Evolutionary conservation across 768 basidiomycete species (phyloP).

Genomic region (Clitopilus passeckerianus): DNA sequence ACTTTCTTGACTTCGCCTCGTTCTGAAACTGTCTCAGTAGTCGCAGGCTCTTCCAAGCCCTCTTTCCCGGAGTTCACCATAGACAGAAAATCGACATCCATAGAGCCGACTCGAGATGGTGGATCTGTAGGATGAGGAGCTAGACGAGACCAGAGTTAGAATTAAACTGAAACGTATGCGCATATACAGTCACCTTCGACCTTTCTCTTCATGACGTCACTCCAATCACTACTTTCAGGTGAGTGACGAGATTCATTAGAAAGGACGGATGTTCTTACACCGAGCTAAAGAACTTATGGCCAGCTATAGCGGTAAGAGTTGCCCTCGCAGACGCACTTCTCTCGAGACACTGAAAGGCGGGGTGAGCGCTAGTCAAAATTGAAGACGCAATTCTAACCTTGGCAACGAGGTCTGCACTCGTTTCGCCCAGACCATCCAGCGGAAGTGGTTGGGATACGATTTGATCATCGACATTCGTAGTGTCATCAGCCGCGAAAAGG

Average conservation of each 20-base stretch:
- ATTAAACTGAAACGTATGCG: not conserved
- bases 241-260: not conserved
- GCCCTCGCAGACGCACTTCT: not conserved
- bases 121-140: not conserved
- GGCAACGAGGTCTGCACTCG: constrained; percentile 36
- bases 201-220: constrained; percentile 23
- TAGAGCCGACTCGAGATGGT: not conserved
- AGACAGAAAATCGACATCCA: not conserved
- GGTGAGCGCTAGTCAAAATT: not conserved
- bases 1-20: not conserved
- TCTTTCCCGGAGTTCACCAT: not conserved
- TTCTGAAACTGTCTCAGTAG: not conserved
- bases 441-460: constrained; percentile 27
- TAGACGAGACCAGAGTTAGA: not conserved
- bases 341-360: constrained; percentile 1
- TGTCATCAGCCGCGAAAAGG: constrained; percentile 13
- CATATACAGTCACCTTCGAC: constrained; percentile 17
- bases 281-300: not conserved
- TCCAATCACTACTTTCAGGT: constrained; percentile 33
- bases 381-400: constrained; percentile 24
- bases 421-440: constrained; percentile 21
- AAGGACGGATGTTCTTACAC: not conserved
- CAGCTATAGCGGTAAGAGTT: not conserved
- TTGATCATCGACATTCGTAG: constrained; percentile 22
- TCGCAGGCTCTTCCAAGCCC: too few relatives aligned